Percentiles rank a stretch among this genome's conserved stretches.
Evolutionary conservation across 2,329 filamentous ascomycete genomes (phyloP).

Genomic region (Fusarium tupiense): DNA sequence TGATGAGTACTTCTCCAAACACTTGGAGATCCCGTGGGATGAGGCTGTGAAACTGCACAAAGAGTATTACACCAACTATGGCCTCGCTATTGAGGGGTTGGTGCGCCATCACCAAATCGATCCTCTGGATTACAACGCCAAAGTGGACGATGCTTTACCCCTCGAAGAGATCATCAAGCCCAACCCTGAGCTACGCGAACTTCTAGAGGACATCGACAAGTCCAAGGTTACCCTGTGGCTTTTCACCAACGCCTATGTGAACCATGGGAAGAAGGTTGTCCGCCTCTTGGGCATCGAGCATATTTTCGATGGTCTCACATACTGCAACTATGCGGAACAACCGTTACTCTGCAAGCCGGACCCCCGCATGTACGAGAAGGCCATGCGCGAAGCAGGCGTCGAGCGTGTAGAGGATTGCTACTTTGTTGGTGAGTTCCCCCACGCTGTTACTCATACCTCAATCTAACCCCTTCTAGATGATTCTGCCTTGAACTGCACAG

Average conservation of each 20-base stretch:
- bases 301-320: slow-evolving; percentile 93
- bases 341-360: slow-evolving; percentile 89
- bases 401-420: slow-evolving; percentile 78
- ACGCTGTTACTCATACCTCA: background rate
- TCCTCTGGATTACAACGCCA: slow-evolving; percentile 90
- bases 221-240: slow-evolving; percentile 90
- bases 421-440: slow-evolving; percentile 79
- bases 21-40: slow-evolving; percentile 76
- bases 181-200: slow-evolving; percentile 74
- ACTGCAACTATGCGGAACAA: slow-evolving; percentile 82
- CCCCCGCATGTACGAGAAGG: slow-evolving; percentile 84
- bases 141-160: slow-evolving; percentile 94
- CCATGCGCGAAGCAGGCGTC: slow-evolving; percentile 84
- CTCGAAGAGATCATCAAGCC: slow-evolving; percentile 86
- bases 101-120: slow-evolving; percentile 96
- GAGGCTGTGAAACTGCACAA: slow-evolving; percentile 88
- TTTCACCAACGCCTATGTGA: slow-evolving; percentile 95
- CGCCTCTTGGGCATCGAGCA: slow-evolving; percentile 84
- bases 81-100: slow-evolving; percentile 94
- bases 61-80: slow-evolving; percentile 95
- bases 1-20: slow-evolving; percentile 68
- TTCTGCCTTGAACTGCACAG: slow-evolving; percentile 82
- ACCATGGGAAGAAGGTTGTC: slow-evolving; percentile 84
- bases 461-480: slow-evolving; percentile 70
- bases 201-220: slow-evolving; percentile 85